Percentiles rank a stretch among this genome's conserved stretches.
phyloP scores from a whole-genome alignment of 169 alveolate genomes.

The Plasmodium cynomolgi region DNA sequence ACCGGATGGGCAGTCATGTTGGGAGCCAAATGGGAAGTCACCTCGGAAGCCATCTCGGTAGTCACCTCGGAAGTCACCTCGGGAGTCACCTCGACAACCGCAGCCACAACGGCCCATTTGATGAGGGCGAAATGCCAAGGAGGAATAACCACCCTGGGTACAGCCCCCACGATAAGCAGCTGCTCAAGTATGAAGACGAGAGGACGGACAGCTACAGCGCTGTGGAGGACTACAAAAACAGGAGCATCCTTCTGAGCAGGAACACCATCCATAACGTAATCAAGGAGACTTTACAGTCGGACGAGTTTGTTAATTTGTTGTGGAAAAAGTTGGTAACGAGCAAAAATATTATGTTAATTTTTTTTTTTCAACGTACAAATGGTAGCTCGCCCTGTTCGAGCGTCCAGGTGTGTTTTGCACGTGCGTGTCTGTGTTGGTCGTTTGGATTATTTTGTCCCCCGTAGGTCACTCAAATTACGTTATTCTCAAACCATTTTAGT shows the following conservation, averaged over 20 bases:
- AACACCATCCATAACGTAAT: slow-evolving; percentile 35
- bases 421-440: background rate
- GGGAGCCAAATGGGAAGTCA: background rate
- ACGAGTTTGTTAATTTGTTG: slow-evolving; percentile 37
- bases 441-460: background rate
- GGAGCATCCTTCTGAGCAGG: slow-evolving; percentile 13
- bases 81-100: background rate
- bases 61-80: background rate
- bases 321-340: slow-evolving; percentile 29
- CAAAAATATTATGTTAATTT: background rate
- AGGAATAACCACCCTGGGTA: background rate
- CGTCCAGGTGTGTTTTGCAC: background rate
- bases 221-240: slow-evolving; percentile 1
- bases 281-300: slow-evolving; percentile 63
- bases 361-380: slow-evolving; percentile 8
- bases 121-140: background rate
- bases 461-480: background rate
- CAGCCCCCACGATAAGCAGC: background rate
- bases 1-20: background rate
- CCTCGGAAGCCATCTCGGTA: background rate
- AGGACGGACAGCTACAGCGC: background rate
- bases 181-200: background rate
- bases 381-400: background rate
- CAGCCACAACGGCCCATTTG: background rate
- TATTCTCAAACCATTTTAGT: background rate